A percentile compares a stretch with the other conserved stretches of the same genome.
Evolutionary conservation across 2,329 filamentous ascomycete species (phyloP).

Genomic region (Ceratocystis harringtonii): DNA sequence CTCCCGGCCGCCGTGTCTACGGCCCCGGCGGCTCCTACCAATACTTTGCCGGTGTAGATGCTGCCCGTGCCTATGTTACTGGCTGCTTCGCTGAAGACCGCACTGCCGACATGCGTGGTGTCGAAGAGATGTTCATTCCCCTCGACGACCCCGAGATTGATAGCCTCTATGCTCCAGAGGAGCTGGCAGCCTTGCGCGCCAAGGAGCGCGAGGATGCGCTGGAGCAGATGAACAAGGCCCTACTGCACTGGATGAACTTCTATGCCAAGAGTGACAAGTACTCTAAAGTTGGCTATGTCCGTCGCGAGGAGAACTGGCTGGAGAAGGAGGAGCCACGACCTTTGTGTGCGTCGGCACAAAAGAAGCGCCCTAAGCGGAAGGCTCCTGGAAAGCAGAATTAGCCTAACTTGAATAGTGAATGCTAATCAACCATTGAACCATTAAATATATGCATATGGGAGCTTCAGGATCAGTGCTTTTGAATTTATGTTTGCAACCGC

Average conservation of each 20-base stretch:
- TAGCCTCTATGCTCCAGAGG: conserved; percentile 36
- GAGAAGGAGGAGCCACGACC: conserved; percentile 38
- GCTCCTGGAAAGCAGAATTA: not conserved
- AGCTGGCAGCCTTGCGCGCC: conserved; percentile 39
- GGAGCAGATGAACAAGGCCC: conserved; percentile 47
- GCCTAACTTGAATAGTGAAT: not conserved
- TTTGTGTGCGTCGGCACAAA: conserved; percentile 2
- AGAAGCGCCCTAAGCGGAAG: conserved; percentile 2
- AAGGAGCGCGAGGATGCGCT: conserved; percentile 51
- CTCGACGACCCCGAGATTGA: conserved; percentile 49
- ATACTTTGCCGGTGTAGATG: conserved; percentile 76
- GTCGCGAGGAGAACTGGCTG: conserved; percentile 44
- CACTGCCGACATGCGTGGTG: conserved; percentile 69
- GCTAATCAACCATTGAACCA: no score
- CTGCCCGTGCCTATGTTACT: conserved; percentile 77
- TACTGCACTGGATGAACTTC: conserved; percentile 72
- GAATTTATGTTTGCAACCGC: not conserved
- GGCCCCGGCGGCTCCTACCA: conserved; percentile 75
- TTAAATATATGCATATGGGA: no score
- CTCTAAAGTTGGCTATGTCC: conserved; percentile 60
- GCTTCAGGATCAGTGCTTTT: no score
- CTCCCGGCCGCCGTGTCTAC: conserved; percentile 52
- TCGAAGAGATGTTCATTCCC: conserved; percentile 70
- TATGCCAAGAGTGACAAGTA: conserved; percentile 73
- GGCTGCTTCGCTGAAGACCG: conserved; percentile 81